A percentile compares a stretch with the other conserved stretches of the same genome.
phyloP scores from a whole-genome alignment of 345 rosid species.

The Eucalyptus dawsonii region DNA sequence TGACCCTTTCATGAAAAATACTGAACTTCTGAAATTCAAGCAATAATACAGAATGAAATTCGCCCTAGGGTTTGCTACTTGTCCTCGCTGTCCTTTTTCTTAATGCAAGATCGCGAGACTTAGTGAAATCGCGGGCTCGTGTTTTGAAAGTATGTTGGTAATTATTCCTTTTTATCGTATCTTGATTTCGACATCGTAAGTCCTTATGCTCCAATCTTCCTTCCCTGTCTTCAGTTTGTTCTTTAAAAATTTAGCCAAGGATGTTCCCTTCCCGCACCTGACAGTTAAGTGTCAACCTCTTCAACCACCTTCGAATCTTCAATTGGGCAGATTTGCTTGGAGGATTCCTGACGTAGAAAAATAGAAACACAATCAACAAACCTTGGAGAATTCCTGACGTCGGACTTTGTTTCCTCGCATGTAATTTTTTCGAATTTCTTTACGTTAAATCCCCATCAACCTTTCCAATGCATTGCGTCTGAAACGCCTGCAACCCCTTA shows the following conservation, averaged over 20 bases:
- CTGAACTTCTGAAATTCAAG: background rate
- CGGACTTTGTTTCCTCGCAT: background rate
- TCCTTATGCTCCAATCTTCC: background rate
- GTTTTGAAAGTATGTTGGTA: background rate
- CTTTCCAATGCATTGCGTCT: background rate
- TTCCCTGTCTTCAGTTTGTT: background rate
- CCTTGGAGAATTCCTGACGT: background rate
- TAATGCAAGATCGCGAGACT: background rate
- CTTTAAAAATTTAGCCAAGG: background rate
- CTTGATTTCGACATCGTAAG: background rate
- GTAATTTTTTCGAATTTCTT: background rate
- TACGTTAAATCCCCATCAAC: background rate
- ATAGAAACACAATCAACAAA: background rate
- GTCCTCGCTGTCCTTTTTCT: background rate
- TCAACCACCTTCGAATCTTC: background rate
- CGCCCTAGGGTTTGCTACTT: background rate
- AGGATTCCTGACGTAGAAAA: background rate
- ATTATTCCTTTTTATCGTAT: background rate
- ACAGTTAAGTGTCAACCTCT: background rate
- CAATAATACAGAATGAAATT: background rate
- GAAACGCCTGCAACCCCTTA: background rate
- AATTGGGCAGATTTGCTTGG: background rate
- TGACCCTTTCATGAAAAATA: background rate
- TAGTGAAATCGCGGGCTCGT: background rate
- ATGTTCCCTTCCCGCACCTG: background rate